phyloP scores from a whole-genome alignment of 2,329 filamentous ascomycete genomes.

The Periconia macrospinosa region DNA sequence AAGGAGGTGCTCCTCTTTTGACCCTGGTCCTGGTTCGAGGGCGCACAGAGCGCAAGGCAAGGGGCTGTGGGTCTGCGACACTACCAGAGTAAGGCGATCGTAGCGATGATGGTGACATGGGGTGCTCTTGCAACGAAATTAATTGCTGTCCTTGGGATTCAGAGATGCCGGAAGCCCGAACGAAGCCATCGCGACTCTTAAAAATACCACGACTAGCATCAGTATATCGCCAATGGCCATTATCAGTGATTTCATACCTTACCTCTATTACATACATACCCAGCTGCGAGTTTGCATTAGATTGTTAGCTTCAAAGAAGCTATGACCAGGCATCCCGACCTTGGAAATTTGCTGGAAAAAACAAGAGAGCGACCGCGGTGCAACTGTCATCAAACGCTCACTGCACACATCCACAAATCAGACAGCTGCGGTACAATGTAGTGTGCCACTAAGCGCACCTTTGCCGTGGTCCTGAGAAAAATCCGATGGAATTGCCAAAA shows the following conservation, averaged over 20 bases:
- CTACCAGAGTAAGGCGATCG: slow-evolving; percentile 22
- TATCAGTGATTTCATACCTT: background rate
- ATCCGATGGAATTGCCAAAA: slow-evolving; percentile 7
- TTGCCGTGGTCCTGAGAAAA: slow-evolving; percentile 31
- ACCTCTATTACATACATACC: background rate
- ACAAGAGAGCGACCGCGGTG: slow-evolving; percentile 23
- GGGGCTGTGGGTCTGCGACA: slow-evolving; percentile 31
- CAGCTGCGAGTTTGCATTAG: background rate
- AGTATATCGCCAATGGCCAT: background rate
- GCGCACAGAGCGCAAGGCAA: slow-evolving; percentile 26
- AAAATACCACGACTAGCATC: background rate
- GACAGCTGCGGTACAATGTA: slow-evolving; percentile 11
- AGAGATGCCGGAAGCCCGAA: too few species aligned
- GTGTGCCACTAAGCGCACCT: slow-evolving; percentile 19
- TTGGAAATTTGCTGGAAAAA: slow-evolving; percentile 18
- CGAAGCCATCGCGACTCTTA: background rate
- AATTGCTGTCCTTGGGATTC: too few species aligned
- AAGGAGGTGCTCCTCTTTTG: slow-evolving; percentile 6
- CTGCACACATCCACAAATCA: slow-evolving; percentile 29
- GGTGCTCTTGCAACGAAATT: too few species aligned
- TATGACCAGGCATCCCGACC: slow-evolving; percentile 25
- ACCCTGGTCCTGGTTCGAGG: slow-evolving; percentile 21
- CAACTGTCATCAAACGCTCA: slow-evolving; percentile 31
- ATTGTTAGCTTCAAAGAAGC: slow-evolving; percentile 21
- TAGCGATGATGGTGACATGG: slow-evolving; percentile 13